Base-by-base conservation (phyloP, 148 eudicot species). In the Vaccinium corymbosum region DNA sequence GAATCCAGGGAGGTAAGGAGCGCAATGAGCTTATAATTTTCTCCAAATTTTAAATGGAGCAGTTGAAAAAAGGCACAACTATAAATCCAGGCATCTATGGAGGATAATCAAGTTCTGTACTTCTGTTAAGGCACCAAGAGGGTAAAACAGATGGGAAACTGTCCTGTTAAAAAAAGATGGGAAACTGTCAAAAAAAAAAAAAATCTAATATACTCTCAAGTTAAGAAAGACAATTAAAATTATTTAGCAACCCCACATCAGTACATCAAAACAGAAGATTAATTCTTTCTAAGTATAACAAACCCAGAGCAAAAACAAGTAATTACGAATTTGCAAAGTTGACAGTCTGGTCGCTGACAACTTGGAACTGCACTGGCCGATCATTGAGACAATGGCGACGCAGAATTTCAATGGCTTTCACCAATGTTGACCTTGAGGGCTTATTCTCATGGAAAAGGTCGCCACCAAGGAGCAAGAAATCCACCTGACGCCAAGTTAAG, bases 371-470 rank as follows among this genome's bases (percentile, higher is more conserved):
- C 89, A 97, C 98, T 3, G 99, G 98, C 64, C 55, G 92, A 91
- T 97, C 99, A 84, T 87, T 90, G n/a, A 97, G 95, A 87, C 99
- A 97, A 90, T 94, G 88, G 35, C 94, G 98, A 27, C 99, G 95
- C 71, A 97, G 94, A 80, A 97, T 95, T 88, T 97, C 99, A 83
- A 97, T 86, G 81, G 94, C 87, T 86, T 91, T 95, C 90, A 97
- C 99, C 85, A 97, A 86, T 71, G 99, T 95, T 84, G 96, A 85
- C 87, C 99, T 91, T 78, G 99, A 93, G 16, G 99, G 99, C 89
- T 95, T 97, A 85, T 97, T 97, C 89, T 97, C 99, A 46, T 97
- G 99, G 87, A 97, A 97, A 82, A 97, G 98, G 88, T 97, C 99
- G 52, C 99, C 99, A 73, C 99, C 99, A 81, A 97, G 98, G 79